Base-by-base conservation (phyloP, 306 rosid species). In the Begonia fuchsioides region DNA sequence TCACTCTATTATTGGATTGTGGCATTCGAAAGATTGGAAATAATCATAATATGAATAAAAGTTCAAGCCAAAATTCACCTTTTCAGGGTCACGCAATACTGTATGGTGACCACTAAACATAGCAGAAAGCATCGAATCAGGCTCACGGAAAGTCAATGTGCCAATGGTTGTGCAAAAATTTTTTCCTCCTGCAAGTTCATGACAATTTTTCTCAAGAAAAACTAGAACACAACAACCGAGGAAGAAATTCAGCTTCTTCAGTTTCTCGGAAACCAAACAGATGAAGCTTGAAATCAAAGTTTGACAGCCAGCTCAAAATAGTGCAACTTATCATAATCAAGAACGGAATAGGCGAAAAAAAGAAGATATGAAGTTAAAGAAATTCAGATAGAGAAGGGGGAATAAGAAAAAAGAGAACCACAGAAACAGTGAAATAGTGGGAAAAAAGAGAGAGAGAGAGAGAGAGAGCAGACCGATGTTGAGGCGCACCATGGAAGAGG, bases 101-200 rank as follows among this genome's bases (percentile, higher is more conserved):
- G 83, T 73, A 46, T 78, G 96, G 53, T 94, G 85, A 57, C 96
- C 96, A 39, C 95, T 81, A 66, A 83, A 88, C 95, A 88, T 81
- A 38, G 95, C 96, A 13, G 96, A 88, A 5, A 88, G 93, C 93
- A 88, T 78, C 5, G 95, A 88, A 72, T 81, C 79, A 13, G 96
- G 93, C 26, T 88, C 96, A 4, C 95, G 77, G 44, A 72, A 88
- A 35, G 93, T 83, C 64, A 88, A 60, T 13, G 96, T 88, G 58
- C 72, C 80, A 32, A 66, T 38, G 13, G 95, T 83, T 32, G 96
- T 88, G 46, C 76, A 76, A 55, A 78, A 83, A 60, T 83, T 88
- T 73, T 76, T 76, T 43, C 96, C 96, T 39, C 96, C 96, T 88
- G 75, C 12, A 44, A 57, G 15, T 6, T 47, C 14, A 56, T 17